Evolutionary conservation across 2,329 filamentous ascomycete species (phyloP), one percentile per base, ranked within the genome.

Genomic region (Dactylonectria macrodidyma): DNA sequence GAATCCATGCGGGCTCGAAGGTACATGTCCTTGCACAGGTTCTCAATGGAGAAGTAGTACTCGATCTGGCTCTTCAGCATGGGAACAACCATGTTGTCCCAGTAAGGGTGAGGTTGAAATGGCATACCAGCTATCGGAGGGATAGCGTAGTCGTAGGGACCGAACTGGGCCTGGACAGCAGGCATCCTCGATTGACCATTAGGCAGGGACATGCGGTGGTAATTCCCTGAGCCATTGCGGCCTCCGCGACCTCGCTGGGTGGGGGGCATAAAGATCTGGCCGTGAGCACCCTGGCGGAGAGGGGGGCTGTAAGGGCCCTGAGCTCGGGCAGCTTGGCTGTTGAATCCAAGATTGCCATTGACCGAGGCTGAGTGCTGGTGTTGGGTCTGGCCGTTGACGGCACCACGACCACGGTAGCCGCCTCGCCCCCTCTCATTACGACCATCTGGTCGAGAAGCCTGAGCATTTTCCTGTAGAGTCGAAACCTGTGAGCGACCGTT

Each of bases 21-120:
- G 81, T 91, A 98, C 77, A 93, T 87, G 77, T 99, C 96, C 82
- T 97, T 98, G 87, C 94, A 93, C 57, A 98, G 87, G 79, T 99
- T 99, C 77, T 98, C 93, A 33, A 97, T 89, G 0, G 95, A 98
- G 83, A 99, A 97, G 82, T 99, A 99, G 84, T 98, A 99, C 77
- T 97, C 94, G 44, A 95, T 88, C 77, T 88, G 84, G 71, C 78
- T 79, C 62, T 82, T 85, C 56, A 89, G 78, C 54, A 85, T 78
- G 3, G 80, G 73, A 44, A 85, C 54, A 16, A 80, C 59, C 70
- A 81, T 73, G 77, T 91, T 90, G 74, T 88, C 69, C 84, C 87
- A 76, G 89, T 88, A 87, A 5, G 77, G 88, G 50, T 76, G 74
- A 54, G 76, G 76, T 54, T 79, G 78, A 69, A 77, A 80, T 19